Conservation (phyloP, 2,329 filamentous ascomycete species). For the Colletotrichum musae region DNA sequence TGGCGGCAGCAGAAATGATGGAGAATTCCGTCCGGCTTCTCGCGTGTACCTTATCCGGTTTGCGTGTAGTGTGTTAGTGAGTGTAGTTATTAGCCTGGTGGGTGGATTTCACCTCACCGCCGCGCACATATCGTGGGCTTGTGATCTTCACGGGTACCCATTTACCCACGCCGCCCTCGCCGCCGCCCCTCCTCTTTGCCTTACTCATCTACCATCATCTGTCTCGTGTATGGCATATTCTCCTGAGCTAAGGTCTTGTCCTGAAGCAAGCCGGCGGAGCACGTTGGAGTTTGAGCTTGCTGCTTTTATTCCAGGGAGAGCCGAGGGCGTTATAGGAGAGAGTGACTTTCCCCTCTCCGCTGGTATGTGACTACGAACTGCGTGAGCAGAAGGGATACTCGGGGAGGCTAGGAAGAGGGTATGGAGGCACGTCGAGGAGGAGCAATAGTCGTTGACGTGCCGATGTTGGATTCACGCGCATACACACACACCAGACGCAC, state of each 20-base stretch:
- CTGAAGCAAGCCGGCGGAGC: slow-evolving; percentile 28
- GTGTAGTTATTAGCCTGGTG: neutral
- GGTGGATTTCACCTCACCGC: slow-evolving; percentile 35
- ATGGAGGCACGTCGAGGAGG: neutral
- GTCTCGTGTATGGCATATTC: slow-evolving; percentile 16
- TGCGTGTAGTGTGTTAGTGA: slow-evolving; percentile 3
- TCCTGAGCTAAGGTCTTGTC: slow-evolving; percentile 25
- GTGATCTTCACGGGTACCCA: slow-evolving; percentile 19
- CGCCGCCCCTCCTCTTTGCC: neutral
- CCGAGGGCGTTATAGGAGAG: slow-evolving; percentile 15
- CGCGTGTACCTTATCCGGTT: neutral
- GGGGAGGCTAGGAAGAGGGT: neutral
- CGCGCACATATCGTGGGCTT: slow-evolving; percentile 29
- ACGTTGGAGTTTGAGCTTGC: neutral
- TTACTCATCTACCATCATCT: slow-evolving; percentile 17
- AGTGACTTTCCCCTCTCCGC: neutral
- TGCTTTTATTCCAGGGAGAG: neutral
- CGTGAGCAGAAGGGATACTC: neutral
- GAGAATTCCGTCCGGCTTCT: slow-evolving; percentile 22
- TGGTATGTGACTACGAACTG: slow-evolving; percentile 16
- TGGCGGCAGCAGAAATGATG: slow-evolving; percentile 1
- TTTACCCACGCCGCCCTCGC: neutral
- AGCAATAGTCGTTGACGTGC: slow-evolving; percentile 34
- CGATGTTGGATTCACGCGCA: slow-evolving; percentile 10
- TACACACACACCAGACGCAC: slow-evolving; percentile 5